A percentile compares a stretch with the other conserved stretches of the same genome.
Evolutionary conservation across 2,329 filamentous ascomycete species (phyloP).

Genomic region (Exutisphaerella laricina): DNA sequence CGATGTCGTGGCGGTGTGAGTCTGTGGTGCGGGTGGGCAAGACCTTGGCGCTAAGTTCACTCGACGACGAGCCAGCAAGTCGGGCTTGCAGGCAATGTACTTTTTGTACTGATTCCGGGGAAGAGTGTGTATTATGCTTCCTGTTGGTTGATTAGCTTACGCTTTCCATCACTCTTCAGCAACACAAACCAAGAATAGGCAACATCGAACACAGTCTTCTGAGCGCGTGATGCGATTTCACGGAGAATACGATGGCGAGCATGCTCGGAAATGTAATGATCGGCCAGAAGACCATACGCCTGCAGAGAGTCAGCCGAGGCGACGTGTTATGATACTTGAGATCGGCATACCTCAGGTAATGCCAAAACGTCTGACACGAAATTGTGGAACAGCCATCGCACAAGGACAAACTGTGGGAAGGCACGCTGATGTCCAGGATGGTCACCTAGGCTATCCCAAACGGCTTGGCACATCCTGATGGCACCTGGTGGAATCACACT

Average conservation of each 20-base stretch:
- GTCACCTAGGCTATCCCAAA: slow-evolving; percentile 62
- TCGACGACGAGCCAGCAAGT: slow-evolving; percentile 45
- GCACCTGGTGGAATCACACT: slow-evolving; percentile 83
- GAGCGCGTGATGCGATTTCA: slow-evolving; percentile 73
- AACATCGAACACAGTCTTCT: slow-evolving; percentile 73
- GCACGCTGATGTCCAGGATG: slow-evolving; percentile 61
- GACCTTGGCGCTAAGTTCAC: too few species aligned
- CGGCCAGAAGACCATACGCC: slow-evolving; percentile 63
- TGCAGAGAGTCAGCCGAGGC: slow-evolving; percentile 35
- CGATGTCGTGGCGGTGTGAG: background rate
- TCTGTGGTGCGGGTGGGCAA: background rate
- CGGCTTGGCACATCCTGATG: slow-evolving; percentile 76
- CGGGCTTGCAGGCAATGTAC: slow-evolving; percentile 66
- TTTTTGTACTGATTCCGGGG: slow-evolving; percentile 59
- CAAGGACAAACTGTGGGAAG: slow-evolving; percentile 77
- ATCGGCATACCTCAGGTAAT: slow-evolving; percentile 67
- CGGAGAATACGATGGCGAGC: slow-evolving; percentile 69
- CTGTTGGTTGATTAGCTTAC: slow-evolving; percentile 32
- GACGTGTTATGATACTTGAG: background rate
- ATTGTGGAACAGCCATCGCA: slow-evolving; percentile 85
- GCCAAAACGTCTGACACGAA: slow-evolving; percentile 80
- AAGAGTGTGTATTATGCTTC: slow-evolving; percentile 57
- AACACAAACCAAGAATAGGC: slow-evolving; percentile 59
- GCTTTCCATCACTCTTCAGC: background rate
- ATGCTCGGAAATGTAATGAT: slow-evolving; percentile 88